Evolutionary conservation across 179 eudicot species (phyloP), one percentile per base, ranked within the genome.

Genomic region (Camellia oleifera): DNA sequence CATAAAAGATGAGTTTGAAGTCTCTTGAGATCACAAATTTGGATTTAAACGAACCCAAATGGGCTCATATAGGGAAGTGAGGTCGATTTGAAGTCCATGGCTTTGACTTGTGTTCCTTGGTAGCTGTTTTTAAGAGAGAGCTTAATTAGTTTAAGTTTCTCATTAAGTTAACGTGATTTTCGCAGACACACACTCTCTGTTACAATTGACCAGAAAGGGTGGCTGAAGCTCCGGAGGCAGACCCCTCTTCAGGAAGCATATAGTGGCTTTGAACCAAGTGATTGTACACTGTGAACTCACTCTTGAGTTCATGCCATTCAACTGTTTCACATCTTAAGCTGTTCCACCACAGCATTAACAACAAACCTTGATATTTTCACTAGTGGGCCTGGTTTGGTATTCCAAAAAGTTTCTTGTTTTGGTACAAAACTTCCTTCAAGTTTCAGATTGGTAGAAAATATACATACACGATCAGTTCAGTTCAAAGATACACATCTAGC

Each of bases 191-290:
- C 69, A 72, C 58, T 80, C 79, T 75, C 85, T 80, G 76, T 79
- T 83, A 74, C 73, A 80, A 74, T 65, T 46, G 77, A 26, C 88
- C 88, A 72, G 74, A 82, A 87, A 87, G 62, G 69, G 85, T 78
- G 86, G 88, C 88, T 76, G 46, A 84, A 73, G 84, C 83, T 85
- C 85, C 77, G 86, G 90, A 88, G 83, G 79, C 81, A 80, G 86
- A 74, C 79, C 91, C 86, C 82, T 78, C 72, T 75, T 9, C 54
- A 80, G 81, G 72, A 66, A 80, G 20, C 84, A 81, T 74, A 66
- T 74, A 79, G 40, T 76, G 73, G 17, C 78, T 64, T 84, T 75
- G 83, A 81, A 81, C 61, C 40, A 46, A 71, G 85, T 84, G 86
- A 69, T 26, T 20, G 46, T 83, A 79, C 81, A 76, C 81, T 72